Base-by-base conservation (phyloP, 2,329 filamentous ascomycete genomes). In the Akanthomyces uredinophilus region DNA sequence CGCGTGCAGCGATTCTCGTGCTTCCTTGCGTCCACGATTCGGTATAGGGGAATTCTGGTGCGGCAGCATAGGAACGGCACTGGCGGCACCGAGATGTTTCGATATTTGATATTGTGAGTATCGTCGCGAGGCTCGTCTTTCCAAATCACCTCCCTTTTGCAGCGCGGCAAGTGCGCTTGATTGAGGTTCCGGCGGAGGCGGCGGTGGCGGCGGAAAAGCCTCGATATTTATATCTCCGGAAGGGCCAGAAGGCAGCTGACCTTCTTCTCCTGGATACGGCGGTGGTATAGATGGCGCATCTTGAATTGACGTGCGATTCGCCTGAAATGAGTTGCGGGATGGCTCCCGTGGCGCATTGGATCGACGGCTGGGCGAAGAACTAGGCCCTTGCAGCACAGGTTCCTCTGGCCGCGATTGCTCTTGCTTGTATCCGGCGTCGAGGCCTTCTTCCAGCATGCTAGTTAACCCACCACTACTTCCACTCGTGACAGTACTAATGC, bases 21-120 rank as follows among this genome's bases (percentile, higher is more conserved):
- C 86, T 73, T 96, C 92, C 41, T 78, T 81, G 64, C 91, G 84
- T 35, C 92, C 92, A 65, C 93, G 84, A 71, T 96, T 96, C 5
- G 93, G 93, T 65, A 94, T 83, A 1, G 91, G 91, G 4, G 89
- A 88, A 64, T 88, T 92, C 71, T 96, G 92, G 32, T 90, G 81
- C 29, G 94, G 92, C 22, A 98, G 84, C 70, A 96, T 90, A 7
- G 93, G 92, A 18, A 98, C 88, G 22, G 91, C 92, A 74, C 88
- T 92, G 18, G 89, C 88, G 18, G 87, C 84, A 13, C 94, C 94
- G 2, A 98, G 80, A 69, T 96, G 92, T 72, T 97, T 98, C 51
- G 92, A 91, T 68, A 99, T 96, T 71, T 99, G 95, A 72, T 98
- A 99, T 59, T 92, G 90, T 2, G 95, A 98, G 72, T 98, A 99